A percentile compares a stretch with the other conserved stretches of the same genome.
phyloP scores from a whole-genome alignment of 352 stramenopile genomes.

The Phytophthora pini region DNA sequence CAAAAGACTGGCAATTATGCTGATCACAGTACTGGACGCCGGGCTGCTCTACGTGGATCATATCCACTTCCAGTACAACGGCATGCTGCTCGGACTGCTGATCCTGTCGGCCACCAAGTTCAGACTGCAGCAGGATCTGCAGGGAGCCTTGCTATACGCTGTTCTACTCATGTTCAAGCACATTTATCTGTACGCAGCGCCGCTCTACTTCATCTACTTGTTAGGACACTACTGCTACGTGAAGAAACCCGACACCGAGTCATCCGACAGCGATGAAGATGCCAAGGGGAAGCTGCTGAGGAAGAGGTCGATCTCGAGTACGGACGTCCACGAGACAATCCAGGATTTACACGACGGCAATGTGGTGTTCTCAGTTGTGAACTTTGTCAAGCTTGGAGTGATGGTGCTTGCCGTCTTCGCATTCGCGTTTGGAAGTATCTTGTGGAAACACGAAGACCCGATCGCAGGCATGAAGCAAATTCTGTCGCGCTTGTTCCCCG shows the following conservation, averaged over 20 bases:
- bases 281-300: constrained; percentile 31
- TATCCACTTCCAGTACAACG: constrained; percentile 99
- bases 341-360: constrained; percentile 66
- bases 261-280: constrained; percentile 27
- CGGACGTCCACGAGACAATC: constrained; percentile 72
- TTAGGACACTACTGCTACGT: constrained; percentile 92
- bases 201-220: constrained; percentile 97
- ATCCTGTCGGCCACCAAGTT: constrained; percentile 91
- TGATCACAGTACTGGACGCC: constrained; percentile 93
- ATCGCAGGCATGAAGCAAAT: constrained; percentile 89
- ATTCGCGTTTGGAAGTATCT: constrained; percentile 80
- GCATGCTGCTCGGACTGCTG: constrained; percentile 95
- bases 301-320: constrained; percentile 78
- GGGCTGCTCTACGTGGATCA: constrained; percentile 97
- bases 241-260: constrained; percentile 26
- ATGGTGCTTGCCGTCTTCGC: constrained; percentile 88
- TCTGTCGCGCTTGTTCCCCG: constrained; percentile 94
- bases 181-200: constrained; percentile 96
- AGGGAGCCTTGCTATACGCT: constrained; percentile 92
- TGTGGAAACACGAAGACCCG: constrained; percentile 55
- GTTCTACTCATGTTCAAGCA: constrained; percentile 97
- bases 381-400: constrained; percentile 85
- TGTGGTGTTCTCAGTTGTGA: constrained; percentile 57
- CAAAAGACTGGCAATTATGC: constrained; percentile 76
- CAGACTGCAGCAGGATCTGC: constrained; percentile 79